These are phyloP conservation scores for Mortierella sp. DNA, from an alignment of 371 early-diverging fungal genomes.

Conservation along the genomic window DNA sequence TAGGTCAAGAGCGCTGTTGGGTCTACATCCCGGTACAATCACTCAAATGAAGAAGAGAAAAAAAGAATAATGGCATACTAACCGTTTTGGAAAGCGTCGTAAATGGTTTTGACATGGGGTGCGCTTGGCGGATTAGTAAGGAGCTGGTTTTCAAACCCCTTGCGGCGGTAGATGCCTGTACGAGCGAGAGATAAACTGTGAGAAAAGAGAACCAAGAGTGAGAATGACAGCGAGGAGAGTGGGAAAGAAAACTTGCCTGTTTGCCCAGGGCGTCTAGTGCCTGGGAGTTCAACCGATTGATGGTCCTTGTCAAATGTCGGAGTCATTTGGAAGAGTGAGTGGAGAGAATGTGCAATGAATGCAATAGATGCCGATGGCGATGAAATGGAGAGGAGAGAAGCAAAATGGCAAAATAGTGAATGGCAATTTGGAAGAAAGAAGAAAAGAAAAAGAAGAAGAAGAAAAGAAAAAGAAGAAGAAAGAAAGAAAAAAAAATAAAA, in stretches of 20 bases:
- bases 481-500: background rate
- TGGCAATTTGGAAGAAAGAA: too few species aligned
- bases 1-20: too few species aligned
- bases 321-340: background rate
- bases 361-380: background rate
- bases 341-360: background rate
- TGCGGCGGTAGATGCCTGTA: slow-evolving; percentile 50
- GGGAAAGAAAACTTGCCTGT: slow-evolving; percentile 22
- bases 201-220: background rate
- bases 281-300: slow-evolving; percentile 45
- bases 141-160: slow-evolving; percentile 22
- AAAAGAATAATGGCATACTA: background rate
- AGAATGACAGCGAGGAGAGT: background rate
- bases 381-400: background rate
- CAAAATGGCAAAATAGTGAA: too few species aligned
- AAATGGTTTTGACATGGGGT: slow-evolving; percentile 48
- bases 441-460: background rate
- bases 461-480: background rate
- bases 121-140: slow-evolving; percentile 15
- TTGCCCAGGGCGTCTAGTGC: slow-evolving; percentile 48
- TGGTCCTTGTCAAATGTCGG: slow-evolving; percentile 5
- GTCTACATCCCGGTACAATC: too few species aligned
- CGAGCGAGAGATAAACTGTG: background rate
- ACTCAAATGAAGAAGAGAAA: too few species aligned
- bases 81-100: slow-evolving; percentile 53